These are phyloP conservation scores for Sugiyamaella mastotermitis DNA, from an alignment of 805 yeast genomes.

Conservation along the genomic window DNA sequence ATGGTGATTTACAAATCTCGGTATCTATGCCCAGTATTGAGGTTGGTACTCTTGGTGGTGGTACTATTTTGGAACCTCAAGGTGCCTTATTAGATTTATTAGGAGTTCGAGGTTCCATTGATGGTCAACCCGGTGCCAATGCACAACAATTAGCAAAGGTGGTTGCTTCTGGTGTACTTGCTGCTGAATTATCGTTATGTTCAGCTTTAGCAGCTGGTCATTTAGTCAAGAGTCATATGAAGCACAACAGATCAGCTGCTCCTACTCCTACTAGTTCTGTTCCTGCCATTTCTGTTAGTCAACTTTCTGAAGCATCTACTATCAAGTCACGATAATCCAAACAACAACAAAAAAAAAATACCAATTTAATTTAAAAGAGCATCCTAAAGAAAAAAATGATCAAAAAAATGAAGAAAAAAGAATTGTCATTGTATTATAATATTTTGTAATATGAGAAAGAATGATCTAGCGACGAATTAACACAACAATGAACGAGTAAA, in stretches of 20 bases:
- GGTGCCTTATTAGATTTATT: slow-evolving; percentile 90
- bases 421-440: too few relatives aligned
- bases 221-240: slow-evolving; percentile 95
- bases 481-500: too few relatives aligned
- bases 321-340: too few relatives aligned
- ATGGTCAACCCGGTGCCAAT: slow-evolving; percentile 88
- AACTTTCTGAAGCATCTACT: slow-evolving; percentile 68
- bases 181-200: slow-evolving; percentile 91
- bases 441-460: too few relatives aligned
- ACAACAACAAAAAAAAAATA: too few relatives aligned
- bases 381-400: too few relatives aligned
- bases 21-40: slow-evolving; percentile 99
- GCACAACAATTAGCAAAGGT: slow-evolving; percentile 89
- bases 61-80: slow-evolving; percentile 96
- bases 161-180: slow-evolving; percentile 90
- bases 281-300: slow-evolving; percentile 35
- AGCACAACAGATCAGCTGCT: slow-evolving; percentile 72
- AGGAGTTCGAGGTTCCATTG: slow-evolving; percentile 95
- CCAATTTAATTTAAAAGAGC: too few relatives aligned
- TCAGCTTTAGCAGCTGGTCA: slow-evolving; percentile 98
- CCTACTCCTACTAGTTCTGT: slow-evolving; percentile 34
- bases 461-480: too few relatives aligned
- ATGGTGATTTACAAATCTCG: slow-evolving; percentile 79
- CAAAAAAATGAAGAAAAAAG: too few relatives aligned
- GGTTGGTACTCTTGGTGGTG: slow-evolving; percentile 99